phyloP scores from a whole-genome alignment of 2,329 filamentous ascomycete genomes.

The Verticillium tricorpus region DNA sequence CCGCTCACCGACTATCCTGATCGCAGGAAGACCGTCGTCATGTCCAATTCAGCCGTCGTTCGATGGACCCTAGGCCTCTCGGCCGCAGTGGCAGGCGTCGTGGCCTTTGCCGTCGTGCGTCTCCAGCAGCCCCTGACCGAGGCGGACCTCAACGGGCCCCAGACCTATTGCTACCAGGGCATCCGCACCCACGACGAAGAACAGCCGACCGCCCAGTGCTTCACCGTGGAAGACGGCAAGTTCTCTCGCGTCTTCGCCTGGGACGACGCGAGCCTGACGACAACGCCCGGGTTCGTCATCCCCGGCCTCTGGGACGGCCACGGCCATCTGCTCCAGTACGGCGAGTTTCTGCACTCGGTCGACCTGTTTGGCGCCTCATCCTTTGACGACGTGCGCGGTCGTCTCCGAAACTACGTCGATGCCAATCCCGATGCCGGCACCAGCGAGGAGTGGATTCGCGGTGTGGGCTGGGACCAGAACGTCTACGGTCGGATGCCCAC shows the following conservation, averaged over 20 bases:
- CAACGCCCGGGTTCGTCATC: conserved; percentile 48
- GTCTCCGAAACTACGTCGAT: conserved; percentile 47
- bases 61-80: conserved; percentile 26
- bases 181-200: conserved; percentile 31
- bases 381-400: conserved; percentile 47
- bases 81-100: conserved; percentile 16
- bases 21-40: neutral
- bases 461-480: conserved; percentile 68
- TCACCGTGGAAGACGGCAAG: conserved; percentile 46
- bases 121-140: conserved; percentile 12
- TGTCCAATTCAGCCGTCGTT: conserved; percentile 12
- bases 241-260: conserved; percentile 46
- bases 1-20: neutral
- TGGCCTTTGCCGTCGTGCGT: conserved; percentile 24
- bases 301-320: conserved; percentile 70
- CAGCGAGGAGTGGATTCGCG: conserved; percentile 56
- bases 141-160: conserved; percentile 1
- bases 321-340: conserved; percentile 62
- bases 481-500: conserved; percentile 61
- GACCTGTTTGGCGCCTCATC: conserved; percentile 57
- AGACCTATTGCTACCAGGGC: conserved; percentile 34
- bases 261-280: conserved; percentile 17
- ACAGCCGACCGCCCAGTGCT: conserved; percentile 44
- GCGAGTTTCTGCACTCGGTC: conserved; percentile 62
- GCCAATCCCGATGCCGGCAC: conserved; percentile 47